phyloP scores from a whole-genome alignment of 139 green algal species.

The Mesotaenium endlicherianum region DNA sequence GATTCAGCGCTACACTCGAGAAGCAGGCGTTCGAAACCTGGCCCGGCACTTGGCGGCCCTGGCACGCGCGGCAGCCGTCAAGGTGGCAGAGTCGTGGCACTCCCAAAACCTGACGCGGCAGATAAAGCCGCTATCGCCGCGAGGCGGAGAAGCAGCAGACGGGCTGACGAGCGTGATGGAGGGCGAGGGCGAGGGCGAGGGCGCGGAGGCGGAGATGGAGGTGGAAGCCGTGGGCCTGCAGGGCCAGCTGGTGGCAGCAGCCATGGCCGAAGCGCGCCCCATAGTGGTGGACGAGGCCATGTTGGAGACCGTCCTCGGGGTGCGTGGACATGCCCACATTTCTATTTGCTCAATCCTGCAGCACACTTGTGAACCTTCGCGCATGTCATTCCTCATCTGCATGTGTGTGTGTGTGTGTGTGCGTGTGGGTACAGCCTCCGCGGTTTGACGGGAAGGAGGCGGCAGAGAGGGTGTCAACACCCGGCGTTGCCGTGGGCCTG shows the following conservation, averaged over 20 bases:
- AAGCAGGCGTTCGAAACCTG: constrained; percentile 73
- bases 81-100: constrained; percentile 45
- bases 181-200: background rate
- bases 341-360: background rate
- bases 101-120: background rate
- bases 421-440: constrained; percentile 26
- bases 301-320: constrained; percentile 69
- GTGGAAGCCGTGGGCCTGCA: constrained; percentile 25
- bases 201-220: constrained; percentile 33
- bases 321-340: constrained; percentile 37
- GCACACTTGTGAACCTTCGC: background rate
- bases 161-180: no score
- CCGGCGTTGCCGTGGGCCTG: constrained; percentile 70
- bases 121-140: background rate
- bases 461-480: constrained; percentile 54
- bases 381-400: background rate
- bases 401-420: background rate
- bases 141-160: background rate
- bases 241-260: constrained; percentile 4
- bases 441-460: constrained; percentile 56
- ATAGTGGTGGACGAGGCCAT: constrained; percentile 60
- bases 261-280: constrained; percentile 15
- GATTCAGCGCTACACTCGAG: constrained; percentile 65
- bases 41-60: constrained; percentile 65
- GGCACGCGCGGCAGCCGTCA: constrained; percentile 65